phyloP scores from a whole-genome alignment of 306 rosid genomes.

The Morella rubra region DNA sequence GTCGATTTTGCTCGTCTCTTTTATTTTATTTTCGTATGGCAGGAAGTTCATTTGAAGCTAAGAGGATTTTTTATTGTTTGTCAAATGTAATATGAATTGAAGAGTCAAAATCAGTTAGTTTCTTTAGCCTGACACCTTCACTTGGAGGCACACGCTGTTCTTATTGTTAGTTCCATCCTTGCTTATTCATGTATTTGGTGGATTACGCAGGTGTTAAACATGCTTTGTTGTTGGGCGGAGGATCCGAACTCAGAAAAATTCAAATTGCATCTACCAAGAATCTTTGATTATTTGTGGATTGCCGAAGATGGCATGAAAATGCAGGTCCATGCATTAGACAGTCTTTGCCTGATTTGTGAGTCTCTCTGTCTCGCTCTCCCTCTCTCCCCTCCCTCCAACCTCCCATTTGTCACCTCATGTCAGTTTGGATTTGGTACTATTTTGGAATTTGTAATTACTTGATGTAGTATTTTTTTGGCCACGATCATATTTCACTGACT shows the following conservation, averaged over 20 bases:
- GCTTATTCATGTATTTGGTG: neutral
- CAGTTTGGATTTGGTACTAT: neutral
- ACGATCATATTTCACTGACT: neutral
- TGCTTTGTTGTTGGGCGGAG: conserved; percentile 92
- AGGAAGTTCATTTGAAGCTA: neutral
- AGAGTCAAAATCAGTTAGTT: neutral
- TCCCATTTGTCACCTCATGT: neutral
- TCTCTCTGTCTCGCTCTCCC: no score
- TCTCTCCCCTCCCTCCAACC: neutral
- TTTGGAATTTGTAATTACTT: neutral
- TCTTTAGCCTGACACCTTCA: neutral
- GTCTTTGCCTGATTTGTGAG: neutral
- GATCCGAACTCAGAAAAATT: conserved; percentile 85
- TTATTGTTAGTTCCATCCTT: neutral
- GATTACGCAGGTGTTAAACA: conserved; percentile 64
- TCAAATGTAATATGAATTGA: neutral
- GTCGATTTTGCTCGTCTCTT: neutral
- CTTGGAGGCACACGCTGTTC: neutral
- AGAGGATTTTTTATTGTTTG: neutral
- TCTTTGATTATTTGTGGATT: conserved; percentile 80
- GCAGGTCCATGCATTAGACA: conserved; percentile 50
- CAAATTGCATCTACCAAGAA: conserved; percentile 83
- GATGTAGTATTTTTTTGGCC: neutral
- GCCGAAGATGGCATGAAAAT: conserved; percentile 98
- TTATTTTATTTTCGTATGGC: neutral